Evolutionary conservation across 2,329 filamentous ascomycete species (phyloP).

Genomic region (Colletotrichum abscissum): DNA sequence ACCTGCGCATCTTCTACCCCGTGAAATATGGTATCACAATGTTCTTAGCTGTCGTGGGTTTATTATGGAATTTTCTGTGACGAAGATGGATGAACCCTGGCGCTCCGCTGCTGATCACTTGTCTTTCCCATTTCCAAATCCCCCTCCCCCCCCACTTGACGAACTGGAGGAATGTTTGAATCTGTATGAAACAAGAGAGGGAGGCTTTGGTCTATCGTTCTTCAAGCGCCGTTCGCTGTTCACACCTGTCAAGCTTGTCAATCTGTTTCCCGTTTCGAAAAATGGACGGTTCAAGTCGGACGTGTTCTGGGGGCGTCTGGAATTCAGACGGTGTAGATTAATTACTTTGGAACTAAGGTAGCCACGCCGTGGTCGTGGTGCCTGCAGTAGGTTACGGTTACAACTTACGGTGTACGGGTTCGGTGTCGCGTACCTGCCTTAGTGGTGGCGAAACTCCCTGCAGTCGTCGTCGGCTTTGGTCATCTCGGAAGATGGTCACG

Average conservation of each 20-base stretch:
- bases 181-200: constrained; percentile 27
- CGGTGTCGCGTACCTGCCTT: constrained; percentile 16
- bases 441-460: constrained; percentile 1
- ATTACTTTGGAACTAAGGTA: background rate
- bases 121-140: too few species aligned
- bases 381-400: background rate
- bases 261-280: constrained; percentile 2
- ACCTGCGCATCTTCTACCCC: constrained; percentile 1
- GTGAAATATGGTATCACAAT: background rate
- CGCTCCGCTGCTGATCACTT: too few species aligned
- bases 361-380: too few species aligned
- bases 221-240: background rate
- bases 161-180: constrained; percentile 17
- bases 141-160: background rate
- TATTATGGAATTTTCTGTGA: background rate
- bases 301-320: constrained; percentile 14
- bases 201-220: background rate
- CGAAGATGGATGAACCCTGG: background rate
- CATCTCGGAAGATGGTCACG: background rate
- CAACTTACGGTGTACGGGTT: background rate
- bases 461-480: background rate
- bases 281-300: background rate
- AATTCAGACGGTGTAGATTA: constrained; percentile 25
- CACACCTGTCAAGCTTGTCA: background rate
- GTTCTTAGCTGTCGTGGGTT: background rate